Percentiles rank a stretch among this genome's conserved stretches.
Evolutionary conservation across 768 basidiomycete genomes (phyloP).

Genomic region (Tulasnella sp.): DNA sequence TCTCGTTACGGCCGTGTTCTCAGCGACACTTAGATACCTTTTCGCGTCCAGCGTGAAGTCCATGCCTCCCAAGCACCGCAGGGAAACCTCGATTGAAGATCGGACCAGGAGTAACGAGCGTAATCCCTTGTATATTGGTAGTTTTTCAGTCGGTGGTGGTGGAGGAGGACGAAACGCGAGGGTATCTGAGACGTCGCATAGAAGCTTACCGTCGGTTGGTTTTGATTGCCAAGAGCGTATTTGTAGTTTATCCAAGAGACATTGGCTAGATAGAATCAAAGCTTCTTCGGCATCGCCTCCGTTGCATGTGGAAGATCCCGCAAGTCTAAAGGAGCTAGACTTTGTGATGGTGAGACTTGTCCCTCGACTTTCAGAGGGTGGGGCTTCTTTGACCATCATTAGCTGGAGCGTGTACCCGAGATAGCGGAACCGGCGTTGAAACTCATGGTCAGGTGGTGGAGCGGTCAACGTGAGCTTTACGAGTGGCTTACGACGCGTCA

Average conservation of each 20-base stretch:
- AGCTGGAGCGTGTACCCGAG: background rate
- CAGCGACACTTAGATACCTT: background rate
- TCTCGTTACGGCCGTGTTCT: background rate
- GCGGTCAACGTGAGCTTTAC: too few species aligned
- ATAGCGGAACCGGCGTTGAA: background rate
- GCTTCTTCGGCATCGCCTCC: too few species aligned
- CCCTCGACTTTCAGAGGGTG: background rate
- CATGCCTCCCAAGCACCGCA: background rate
- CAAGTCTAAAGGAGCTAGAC: background rate
- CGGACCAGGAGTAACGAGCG: too few species aligned
- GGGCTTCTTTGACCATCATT: background rate
- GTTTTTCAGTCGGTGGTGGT: background rate
- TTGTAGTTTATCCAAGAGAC: background rate
- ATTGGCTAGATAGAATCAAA: background rate
- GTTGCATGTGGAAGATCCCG: background rate
- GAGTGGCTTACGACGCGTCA: too few species aligned
- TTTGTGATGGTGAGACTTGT: background rate
- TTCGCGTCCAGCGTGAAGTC: background rate
- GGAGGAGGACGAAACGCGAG: background rate
- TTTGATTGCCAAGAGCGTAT: background rate
- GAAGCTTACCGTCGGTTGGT: background rate
- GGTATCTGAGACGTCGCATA: background rate
- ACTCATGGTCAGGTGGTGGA: too few species aligned
- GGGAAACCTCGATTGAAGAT: too few species aligned
- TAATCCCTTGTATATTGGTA: background rate